phyloP scores from a whole-genome alignment of 331 rosid species.

The Quercus lobata region DNA sequence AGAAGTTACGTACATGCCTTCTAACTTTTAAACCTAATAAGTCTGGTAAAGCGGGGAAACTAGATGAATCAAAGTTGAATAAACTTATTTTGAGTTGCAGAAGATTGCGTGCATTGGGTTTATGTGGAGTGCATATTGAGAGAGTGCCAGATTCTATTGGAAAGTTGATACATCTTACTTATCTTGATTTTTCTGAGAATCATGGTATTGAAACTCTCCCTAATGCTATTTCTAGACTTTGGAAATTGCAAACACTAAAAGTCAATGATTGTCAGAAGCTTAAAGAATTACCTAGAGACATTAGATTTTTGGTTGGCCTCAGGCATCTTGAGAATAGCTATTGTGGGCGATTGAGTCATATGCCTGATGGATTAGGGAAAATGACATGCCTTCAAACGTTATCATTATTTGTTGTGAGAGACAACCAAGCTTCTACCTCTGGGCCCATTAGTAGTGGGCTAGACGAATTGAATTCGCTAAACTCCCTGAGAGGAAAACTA shows the following conservation, averaged over 20 bases:
- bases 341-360: not conserved
- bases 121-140: not conserved
- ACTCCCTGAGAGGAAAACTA: not conserved
- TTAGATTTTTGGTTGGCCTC: not conserved
- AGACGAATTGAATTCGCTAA: not conserved
- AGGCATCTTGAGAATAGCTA: not conserved
- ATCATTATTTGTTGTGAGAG: not conserved
- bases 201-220: conserved; percentile 19
- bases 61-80: not conserved
- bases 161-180: conserved; percentile 6
- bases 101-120: not conserved
- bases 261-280: rapidly evolving
- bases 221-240: conserved; percentile 9
- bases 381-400: not conserved
- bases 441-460: not conserved
- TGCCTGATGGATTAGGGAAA: not conserved
- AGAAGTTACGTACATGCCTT: no score
- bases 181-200: not conserved
- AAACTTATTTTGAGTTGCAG: not conserved
- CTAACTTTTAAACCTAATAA: no score
- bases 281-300: not conserved
- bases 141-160: conserved; percentile 4
- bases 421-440: not conserved
- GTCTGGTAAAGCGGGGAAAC: no score
- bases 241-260: conserved; percentile 17